Base-by-base conservation (phyloP, 768 basidiomycete species). In the Termitomyces heimii region DNA sequence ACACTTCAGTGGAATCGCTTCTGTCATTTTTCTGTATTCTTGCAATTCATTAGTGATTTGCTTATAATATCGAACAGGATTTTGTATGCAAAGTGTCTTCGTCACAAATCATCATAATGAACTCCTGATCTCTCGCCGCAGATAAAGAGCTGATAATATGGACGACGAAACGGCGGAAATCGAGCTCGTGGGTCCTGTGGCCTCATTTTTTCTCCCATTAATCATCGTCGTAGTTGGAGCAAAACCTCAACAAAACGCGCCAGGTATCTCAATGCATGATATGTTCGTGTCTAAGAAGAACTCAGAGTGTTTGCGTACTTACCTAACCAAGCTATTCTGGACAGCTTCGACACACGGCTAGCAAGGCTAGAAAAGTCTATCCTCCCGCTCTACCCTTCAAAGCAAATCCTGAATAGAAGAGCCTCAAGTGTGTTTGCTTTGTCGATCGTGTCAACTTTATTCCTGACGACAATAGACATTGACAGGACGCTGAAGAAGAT, bases 181-280 rank as follows among this genome's bases (percentile, higher is more conserved):
- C 43, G 87, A 88, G 72, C 79, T 88, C 60, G 86, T 86, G 67
- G 56, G 62, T 58, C 2, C 18, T 16, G 10, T 34, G 22, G 31
- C 42, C 26, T 44, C 34, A 22, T 44, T 24, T 3, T 53, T 29
- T 24, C 18, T 7, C 37, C 37, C 20, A 16, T 28, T 39, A 10
- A 53, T 29, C 16, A 6, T 6, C 20, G 5, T n/a, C 20, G 42
- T 46, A 91, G 91, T 79, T 94, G 10, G 89, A 94, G 72, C 92
- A 93, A 70, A 92, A 93, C 67, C 75, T 94, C 43, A 85, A 88
- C 70, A 93, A 92, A 72, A 93, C 91, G 0, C 82, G 82, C 22
- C 89, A 89, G 65, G 88, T 91, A 59, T 92, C 91, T 1, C 87
- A 88, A 65, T 78, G 89, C 51, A 93, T 94, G 91, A 92, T 83